Percentiles rank a stretch among this genome's conserved stretches.
These are phyloP conservation scores for Penicillium sp. DNA, from an alignment of 2,329 filamentous ascomycete genomes.

Conservation along the genomic window DNA sequence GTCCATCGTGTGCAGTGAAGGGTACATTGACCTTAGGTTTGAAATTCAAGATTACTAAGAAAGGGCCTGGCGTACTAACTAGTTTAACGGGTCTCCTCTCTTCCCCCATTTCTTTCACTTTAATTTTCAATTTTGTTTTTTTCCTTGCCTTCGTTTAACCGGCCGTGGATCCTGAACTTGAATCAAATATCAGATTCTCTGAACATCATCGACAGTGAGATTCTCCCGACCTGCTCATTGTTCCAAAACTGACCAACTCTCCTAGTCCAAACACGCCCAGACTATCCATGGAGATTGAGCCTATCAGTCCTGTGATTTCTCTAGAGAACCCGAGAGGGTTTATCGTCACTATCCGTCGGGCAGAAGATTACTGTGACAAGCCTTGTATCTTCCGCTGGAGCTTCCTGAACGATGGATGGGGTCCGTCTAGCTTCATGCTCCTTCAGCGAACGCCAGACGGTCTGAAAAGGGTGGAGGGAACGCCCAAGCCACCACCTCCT, in stretches of 20 bases:
- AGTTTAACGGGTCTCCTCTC: no score
- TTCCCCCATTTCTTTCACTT: no score
- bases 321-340: neutral
- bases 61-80: no score
- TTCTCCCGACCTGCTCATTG: neutral
- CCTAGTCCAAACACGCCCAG: neutral
- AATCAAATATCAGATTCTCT: neutral
- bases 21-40: conserved; percentile 36
- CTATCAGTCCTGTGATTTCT: neutral
- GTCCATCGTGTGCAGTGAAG: conserved; percentile 22
- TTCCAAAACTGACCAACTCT: neutral
- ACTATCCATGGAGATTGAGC: neutral
- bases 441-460: conserved; percentile 8
- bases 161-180: neutral
- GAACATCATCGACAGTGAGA: neutral
- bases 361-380: neutral
- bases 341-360: neutral
- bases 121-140: no score
- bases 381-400: conserved; percentile 8
- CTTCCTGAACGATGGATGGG: conserved; percentile 3
- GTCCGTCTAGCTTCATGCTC: conserved; percentile 10
- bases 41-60: no score
- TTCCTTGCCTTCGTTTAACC: neutral
- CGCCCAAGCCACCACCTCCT: neutral
- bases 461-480: conserved; percentile 6